phyloP scores from a whole-genome alignment of 1,284 basidiomycete species.

The Ustilago esculenta region DNA sequence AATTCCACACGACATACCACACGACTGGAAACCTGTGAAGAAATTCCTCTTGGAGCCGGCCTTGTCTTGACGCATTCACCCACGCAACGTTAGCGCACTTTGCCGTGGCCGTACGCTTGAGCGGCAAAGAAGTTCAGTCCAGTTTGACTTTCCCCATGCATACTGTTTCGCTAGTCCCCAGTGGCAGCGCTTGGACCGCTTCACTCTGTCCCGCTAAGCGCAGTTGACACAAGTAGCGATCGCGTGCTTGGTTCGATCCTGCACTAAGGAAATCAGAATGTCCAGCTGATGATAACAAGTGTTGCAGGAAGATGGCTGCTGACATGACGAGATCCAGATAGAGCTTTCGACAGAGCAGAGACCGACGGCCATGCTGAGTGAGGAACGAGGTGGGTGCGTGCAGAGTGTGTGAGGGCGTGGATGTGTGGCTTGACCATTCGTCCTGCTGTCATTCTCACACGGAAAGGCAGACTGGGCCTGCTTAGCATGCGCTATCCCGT shows the following conservation, averaged over 20 bases:
- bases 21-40: slow-evolving; percentile 9
- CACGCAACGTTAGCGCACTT: no score
- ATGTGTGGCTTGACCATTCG: background rate
- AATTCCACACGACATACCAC: slow-evolving; percentile 16
- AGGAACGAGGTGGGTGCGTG: background rate
- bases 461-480: no score
- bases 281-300: background rate
- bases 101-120: no score
- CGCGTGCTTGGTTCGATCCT: background rate
- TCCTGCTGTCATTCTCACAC: no score
- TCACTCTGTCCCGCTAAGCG: no score
- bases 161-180: no score
- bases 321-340: background rate
- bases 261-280: slow-evolving; percentile 14
- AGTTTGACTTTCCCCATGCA: no score
- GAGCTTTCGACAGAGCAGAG: background rate
- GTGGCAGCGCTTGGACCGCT: slow-evolving; percentile 8
- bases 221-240: no score
- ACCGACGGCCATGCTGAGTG: no score
- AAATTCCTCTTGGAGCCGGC: no score
- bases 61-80: no score
- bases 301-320: background rate
- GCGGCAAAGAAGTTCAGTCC: background rate
- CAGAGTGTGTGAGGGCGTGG: background rate
- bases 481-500: no score